These are phyloP conservation scores for Mortierella sp. DNA, from an alignment of 371 early-diverging fungal species.

Conservation along the genomic window DNA sequence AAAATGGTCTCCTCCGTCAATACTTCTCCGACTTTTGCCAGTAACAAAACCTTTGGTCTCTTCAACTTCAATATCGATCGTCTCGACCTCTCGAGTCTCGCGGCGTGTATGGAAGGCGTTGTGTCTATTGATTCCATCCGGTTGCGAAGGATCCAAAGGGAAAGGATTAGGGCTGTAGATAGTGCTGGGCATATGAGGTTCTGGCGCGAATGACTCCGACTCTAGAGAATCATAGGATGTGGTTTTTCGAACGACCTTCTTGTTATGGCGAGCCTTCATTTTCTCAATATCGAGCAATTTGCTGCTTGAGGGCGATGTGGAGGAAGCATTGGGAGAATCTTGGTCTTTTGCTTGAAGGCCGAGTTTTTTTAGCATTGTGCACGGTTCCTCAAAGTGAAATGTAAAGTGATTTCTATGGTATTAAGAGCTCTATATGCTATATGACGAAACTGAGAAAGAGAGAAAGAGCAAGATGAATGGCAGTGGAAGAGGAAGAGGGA, in stretches of 20 bases:
- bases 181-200: constrained; percentile 39
- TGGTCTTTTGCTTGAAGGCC: constrained; percentile 1
- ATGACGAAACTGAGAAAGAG: not conserved
- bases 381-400: not conserved
- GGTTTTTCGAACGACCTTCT: constrained; percentile 25
- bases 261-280: constrained; percentile 31
- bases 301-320: not conserved
- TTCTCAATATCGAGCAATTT: constrained; percentile 23
- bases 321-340: not conserved
- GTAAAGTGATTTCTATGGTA: not conserved
- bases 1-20: constrained; percentile 8
- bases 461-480: not conserved
- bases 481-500: not conserved
- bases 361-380: constrained; percentile 10
- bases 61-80: constrained; percentile 43
- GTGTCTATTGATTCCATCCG: constrained; percentile 34
- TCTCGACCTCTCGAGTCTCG: constrained; percentile 13
- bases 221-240: constrained; percentile 38
- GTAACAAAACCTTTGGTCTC: constrained; percentile 45
- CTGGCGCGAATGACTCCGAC: constrained; percentile 25
- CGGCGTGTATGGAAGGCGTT: constrained; percentile 27
- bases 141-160: constrained; percentile 47
- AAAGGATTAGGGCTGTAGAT: constrained; percentile 53
- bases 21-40: constrained; percentile 39
- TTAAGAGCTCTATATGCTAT: not conserved